Percentiles rank a stretch among this genome's conserved stretches.
These are phyloP conservation scores for Pythium scleroteichum DNA, from an alignment of 352 stramenopile species.

Conservation along the genomic window DNA sequence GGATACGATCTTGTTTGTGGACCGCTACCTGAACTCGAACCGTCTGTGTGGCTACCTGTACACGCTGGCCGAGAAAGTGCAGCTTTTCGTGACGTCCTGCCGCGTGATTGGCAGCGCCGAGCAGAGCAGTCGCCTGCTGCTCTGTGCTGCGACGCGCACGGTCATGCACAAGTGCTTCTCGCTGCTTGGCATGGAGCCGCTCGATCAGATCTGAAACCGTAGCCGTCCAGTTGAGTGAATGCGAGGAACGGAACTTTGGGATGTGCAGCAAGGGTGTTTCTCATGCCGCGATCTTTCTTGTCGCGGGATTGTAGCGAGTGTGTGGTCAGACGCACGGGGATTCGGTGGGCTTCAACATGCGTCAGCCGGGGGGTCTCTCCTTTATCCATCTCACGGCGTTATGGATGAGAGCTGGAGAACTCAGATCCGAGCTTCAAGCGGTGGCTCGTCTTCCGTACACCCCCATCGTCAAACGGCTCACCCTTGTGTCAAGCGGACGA, in stretches of 20 bases:
- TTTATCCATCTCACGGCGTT: too few species aligned
- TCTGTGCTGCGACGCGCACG: constrained; percentile 95
- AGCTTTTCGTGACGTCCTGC: constrained; percentile 98
- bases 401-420: too few species aligned
- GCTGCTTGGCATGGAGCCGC: constrained; percentile 92
- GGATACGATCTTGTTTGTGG: constrained; percentile 94
- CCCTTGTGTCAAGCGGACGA: too few species aligned
- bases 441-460: too few species aligned
- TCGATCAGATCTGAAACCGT: constrained; percentile 89
- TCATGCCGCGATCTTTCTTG: too few species aligned
- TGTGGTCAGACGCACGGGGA: too few species aligned
- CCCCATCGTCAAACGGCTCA: too few species aligned
- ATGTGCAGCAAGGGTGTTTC: too few species aligned
- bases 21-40: constrained; percentile 96
- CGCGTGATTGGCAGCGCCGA: constrained; percentile 94
- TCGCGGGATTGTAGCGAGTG: too few species aligned
- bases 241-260: not conserved
- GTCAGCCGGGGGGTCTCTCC: too few species aligned
- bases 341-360: too few species aligned
- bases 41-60: constrained; percentile 99
- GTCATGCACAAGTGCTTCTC: constrained; percentile 95
- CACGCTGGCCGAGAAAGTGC: constrained; percentile 95
- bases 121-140: constrained; percentile 95
- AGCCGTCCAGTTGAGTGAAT: constrained; percentile 24
- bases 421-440: too few species aligned